phyloP scores from a whole-genome alignment of 1,284 basidiomycete species.

The Austroboletus novae-zelandiae region DNA sequence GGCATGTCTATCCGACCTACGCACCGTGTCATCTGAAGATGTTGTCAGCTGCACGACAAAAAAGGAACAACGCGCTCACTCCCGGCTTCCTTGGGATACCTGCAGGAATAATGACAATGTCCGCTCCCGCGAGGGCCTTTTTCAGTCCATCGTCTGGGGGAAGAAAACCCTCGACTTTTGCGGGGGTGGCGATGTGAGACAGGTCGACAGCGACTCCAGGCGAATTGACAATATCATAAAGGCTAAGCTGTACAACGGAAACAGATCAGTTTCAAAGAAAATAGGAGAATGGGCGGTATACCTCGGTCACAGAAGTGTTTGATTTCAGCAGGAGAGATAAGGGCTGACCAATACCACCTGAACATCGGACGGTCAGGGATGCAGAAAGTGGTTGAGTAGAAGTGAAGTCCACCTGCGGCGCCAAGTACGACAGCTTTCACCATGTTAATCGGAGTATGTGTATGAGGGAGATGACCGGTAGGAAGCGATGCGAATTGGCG shows the following conservation, averaged over 20 bases:
- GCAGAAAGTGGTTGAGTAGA: not conserved
- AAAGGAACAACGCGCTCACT: slow-evolving; percentile 44
- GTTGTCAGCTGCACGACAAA: slow-evolving; percentile 3
- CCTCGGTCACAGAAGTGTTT: slow-evolving; percentile 70
- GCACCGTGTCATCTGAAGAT: slow-evolving; percentile 70
- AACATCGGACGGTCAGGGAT: slow-evolving; percentile 5
- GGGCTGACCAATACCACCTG: slow-evolving; percentile 91
- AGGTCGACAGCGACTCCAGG: slow-evolving; percentile 96
- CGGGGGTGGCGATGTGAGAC: slow-evolving; percentile 82
- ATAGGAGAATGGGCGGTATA: slow-evolving; percentile 26
- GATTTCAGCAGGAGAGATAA: slow-evolving; percentile 88
- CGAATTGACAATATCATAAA: slow-evolving; percentile 97
- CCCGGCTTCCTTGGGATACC: slow-evolving; percentile 97
- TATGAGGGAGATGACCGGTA: slow-evolving; percentile 37
- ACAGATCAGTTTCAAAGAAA: not conserved
- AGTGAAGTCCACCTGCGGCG: slow-evolving; percentile 66
- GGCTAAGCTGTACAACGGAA: slow-evolving; percentile 54
- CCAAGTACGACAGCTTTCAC: slow-evolving; percentile 93
- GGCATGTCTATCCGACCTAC: slow-evolving; percentile 19
- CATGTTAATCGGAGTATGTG: slow-evolving; percentile 50
- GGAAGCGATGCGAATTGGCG: not conserved
- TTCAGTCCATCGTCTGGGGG: slow-evolving; percentile 77
- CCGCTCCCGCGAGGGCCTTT: slow-evolving; percentile 81
- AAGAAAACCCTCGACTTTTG: slow-evolving; percentile 76
- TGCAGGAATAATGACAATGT: slow-evolving; percentile 94